Conservation (phyloP, 2,329 filamentous ascomycete genomes). For the Elsinoe perseae region DNA sequence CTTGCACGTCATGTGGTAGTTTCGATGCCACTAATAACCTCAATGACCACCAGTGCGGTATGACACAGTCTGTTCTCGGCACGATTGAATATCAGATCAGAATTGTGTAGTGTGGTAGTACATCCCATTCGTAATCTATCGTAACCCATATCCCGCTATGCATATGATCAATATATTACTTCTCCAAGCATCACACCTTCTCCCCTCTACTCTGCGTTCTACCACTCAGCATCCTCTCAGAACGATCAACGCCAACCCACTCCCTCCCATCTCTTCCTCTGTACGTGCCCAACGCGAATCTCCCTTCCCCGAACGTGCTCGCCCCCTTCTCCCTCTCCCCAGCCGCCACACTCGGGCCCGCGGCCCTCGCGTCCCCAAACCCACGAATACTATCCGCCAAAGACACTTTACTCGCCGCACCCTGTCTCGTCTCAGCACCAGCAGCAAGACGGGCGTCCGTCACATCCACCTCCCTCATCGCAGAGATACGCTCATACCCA, state of each 20-base stretch:
- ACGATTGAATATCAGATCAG: too few relatives aligned
- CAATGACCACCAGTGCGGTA: too few relatives aligned
- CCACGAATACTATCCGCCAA: slow-evolving; percentile 29
- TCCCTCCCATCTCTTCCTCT: slow-evolving; percentile 52
- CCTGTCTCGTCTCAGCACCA: slow-evolving; percentile 7
- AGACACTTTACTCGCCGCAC: slow-evolving; percentile 23
- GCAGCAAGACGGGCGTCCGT: background rate
- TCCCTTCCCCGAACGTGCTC: slow-evolving; percentile 29
- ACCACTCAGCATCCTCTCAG: slow-evolving; percentile 34
- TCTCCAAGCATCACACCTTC: background rate
- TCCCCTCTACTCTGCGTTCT: background rate
- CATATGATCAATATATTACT: background rate
- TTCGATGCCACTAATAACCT: too few relatives aligned
- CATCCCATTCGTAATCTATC: background rate
- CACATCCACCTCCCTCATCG: slow-evolving; percentile 24
- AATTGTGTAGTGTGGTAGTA: background rate
- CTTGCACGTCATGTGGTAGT: too few relatives aligned
- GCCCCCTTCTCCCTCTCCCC: background rate
- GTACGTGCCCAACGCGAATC: slow-evolving; percentile 52
- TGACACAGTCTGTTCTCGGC: too few relatives aligned
- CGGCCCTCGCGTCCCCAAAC: slow-evolving; percentile 26
- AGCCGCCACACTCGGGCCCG: background rate
- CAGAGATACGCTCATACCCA: slow-evolving; percentile 40
- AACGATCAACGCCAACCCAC: slow-evolving; percentile 53
- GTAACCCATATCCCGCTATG: slow-evolving; percentile 7